phyloP scores from a whole-genome alignment of 768 basidiomycete species.

The Rhodosporidiobolus odoratus region DNA sequence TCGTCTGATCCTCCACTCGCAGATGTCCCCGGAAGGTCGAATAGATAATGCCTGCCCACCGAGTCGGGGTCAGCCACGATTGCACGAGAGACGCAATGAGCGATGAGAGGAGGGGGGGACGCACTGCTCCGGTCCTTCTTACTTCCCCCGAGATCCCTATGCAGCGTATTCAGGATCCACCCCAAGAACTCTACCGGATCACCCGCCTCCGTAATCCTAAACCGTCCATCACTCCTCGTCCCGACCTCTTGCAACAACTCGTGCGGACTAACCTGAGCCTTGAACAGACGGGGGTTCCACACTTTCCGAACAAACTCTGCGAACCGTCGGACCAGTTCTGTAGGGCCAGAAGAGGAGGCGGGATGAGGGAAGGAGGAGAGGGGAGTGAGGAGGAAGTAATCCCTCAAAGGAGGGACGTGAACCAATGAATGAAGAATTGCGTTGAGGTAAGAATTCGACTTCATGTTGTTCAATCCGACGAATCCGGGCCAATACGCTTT shows the following conservation, averaged over 20 bases:
- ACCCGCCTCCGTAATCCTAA: slow-evolving; percentile 86
- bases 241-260: slow-evolving; percentile 97
- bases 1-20: slow-evolving; percentile 85
- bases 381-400: slow-evolving; percentile 65
- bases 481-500: slow-evolving; percentile 86
- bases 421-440: slow-evolving; percentile 89
- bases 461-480: slow-evolving; percentile 96
- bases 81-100: slow-evolving; percentile 38
- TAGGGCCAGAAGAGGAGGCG: slow-evolving; percentile 25
- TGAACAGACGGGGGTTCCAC: slow-evolving; percentile 95
- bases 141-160: slow-evolving; percentile 89
- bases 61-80: slow-evolving; percentile 19
- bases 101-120: slow-evolving; percentile 44
- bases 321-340: slow-evolving; percentile 84
- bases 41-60: slow-evolving; percentile 71
- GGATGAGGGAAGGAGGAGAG: slow-evolving; percentile 24
- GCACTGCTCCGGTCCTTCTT: slow-evolving; percentile 83
- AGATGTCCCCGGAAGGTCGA: slow-evolving; percentile 90
- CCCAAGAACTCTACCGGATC: slow-evolving; percentile 94
- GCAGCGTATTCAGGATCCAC: slow-evolving; percentile 89
- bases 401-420: slow-evolving; percentile 82
- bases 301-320: slow-evolving; percentile 81
- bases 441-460: slow-evolving; percentile 94
- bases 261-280: slow-evolving; percentile 97
- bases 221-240: slow-evolving; percentile 79